A percentile compares a stretch with the other conserved stretches of the same genome.
phyloP scores from a whole-genome alignment of 2,329 filamentous ascomycete species.

The Aspergillus neoniger region DNA sequence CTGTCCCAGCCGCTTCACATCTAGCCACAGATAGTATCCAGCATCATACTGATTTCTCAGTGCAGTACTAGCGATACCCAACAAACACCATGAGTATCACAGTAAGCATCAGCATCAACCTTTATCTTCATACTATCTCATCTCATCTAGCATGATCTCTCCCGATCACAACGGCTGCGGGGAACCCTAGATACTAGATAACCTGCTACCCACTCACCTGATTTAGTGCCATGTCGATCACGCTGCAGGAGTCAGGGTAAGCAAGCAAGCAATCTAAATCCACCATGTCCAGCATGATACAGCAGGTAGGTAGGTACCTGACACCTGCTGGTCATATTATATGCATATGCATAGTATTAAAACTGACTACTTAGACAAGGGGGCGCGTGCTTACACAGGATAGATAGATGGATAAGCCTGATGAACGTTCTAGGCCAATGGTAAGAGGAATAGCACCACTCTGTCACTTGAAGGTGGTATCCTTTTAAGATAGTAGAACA shows the following conservation, averaged over 20 bases:
- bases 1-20: too few species aligned
- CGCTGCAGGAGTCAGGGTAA: neutral
- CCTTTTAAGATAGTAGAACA: too few species aligned
- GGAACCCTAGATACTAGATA: neutral
- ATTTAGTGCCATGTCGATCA: neutral
- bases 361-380: neutral
- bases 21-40: too few species aligned
- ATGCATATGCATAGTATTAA: neutral
- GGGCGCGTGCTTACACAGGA: neutral
- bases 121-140: too few species aligned
- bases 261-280: neutral
- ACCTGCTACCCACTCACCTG: neutral
- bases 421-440: too few species aligned
- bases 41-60: too few species aligned
- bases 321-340: neutral
- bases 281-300: neutral
- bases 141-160: neutral
- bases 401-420: too few species aligned
- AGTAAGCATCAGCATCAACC: too few species aligned
- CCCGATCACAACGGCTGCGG: neutral
- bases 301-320: neutral
- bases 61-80: too few species aligned
- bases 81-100: too few species aligned
- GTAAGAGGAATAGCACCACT: too few species aligned
- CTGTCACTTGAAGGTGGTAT: too few species aligned